Percentiles rank a stretch among this genome's conserved stretches.
Evolutionary conservation across 1,284 basidiomycete species (phyloP).

Genomic region (Sphagnurus paluster): DNA sequence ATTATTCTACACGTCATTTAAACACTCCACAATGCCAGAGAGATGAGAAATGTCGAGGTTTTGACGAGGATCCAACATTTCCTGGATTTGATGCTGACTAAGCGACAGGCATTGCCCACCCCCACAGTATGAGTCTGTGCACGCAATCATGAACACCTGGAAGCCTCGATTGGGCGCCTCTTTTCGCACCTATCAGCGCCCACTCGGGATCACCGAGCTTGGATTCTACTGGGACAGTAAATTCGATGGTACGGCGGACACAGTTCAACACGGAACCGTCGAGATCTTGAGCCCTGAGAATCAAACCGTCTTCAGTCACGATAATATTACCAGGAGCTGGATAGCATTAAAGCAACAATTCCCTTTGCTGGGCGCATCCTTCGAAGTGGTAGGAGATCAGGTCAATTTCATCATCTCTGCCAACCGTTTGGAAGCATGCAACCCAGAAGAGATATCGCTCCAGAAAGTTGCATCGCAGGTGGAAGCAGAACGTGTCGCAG

Average conservation of each 20-base stretch:
- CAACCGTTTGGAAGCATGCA: conserved; percentile 26
- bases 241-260: conserved; percentile 47
- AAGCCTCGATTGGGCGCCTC: not conserved
- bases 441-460: conserved; percentile 38
- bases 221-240: conserved; percentile 45
- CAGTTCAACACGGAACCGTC: conserved; percentile 36
- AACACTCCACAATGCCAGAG: not conserved
- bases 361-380: conserved; percentile 44
- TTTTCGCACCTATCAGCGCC: conserved; percentile 33
- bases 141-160: conserved; percentile 11
- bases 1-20: not conserved
- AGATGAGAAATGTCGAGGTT: not conserved
- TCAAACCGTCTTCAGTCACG: conserved; percentile 18
- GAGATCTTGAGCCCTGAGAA: conserved; percentile 20
- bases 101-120: not conserved
- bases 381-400: conserved; percentile 29
- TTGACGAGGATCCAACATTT: not conserved
- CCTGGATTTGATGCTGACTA: not conserved
- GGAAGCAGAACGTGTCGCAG: conserved; percentile 31
- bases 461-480: conserved; percentile 28
- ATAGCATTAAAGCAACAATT: conserved; percentile 41
- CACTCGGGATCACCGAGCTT: conserved; percentile 42
- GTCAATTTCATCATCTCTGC: conserved; percentile 42
- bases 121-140: not conserved
- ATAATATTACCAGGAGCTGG: conserved; percentile 43